Evolutionary conservation across 1,139 yeast species (phyloP).

Genomic region (Lodderomyces elongisporus): DNA sequence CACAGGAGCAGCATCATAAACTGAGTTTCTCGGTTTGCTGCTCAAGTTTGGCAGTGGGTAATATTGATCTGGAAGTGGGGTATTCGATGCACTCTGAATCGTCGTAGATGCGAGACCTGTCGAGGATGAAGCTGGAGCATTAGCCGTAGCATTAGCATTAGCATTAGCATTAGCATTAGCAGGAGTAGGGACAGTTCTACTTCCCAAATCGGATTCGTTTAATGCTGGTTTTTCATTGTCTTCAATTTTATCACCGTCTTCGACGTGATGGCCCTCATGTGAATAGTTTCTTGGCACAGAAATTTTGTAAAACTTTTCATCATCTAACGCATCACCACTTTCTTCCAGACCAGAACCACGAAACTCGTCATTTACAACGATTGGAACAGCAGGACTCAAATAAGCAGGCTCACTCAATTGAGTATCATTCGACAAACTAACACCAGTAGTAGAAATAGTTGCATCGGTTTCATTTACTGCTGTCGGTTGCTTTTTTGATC

Average conservation of each 20-base stretch:
- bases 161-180: neutral
- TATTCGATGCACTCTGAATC: too few relatives aligned
- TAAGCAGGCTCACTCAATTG: neutral
- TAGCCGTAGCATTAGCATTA: neutral
- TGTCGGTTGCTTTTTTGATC: too few relatives aligned
- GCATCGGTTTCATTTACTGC: neutral
- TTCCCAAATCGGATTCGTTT: neutral
- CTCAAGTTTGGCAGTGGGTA: slow-evolving; percentile 4
- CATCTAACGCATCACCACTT: neutral
- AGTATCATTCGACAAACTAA: neutral
- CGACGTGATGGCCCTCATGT: slow-evolving; percentile 1
- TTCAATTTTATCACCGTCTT: neutral
- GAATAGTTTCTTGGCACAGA: slow-evolving; percentile 7
- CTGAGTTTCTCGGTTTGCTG: slow-evolving; percentile 2
- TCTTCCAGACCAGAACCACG: neutral
- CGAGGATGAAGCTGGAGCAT: neutral
- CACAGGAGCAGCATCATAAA: too few relatives aligned
- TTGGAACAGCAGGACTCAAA: too few relatives aligned
- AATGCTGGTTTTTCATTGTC: too few relatives aligned
- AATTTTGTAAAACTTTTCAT: slow-evolving; percentile 3
- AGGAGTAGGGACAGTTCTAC: too few relatives aligned
- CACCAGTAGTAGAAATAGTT: neutral
- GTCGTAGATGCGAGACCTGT: too few relatives aligned
- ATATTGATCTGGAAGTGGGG: neutral
- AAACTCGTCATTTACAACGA: too few relatives aligned